Evolutionary conservation across 345 rosid species (phyloP).

Genomic region (Eucalyptus fibrosa): DNA sequence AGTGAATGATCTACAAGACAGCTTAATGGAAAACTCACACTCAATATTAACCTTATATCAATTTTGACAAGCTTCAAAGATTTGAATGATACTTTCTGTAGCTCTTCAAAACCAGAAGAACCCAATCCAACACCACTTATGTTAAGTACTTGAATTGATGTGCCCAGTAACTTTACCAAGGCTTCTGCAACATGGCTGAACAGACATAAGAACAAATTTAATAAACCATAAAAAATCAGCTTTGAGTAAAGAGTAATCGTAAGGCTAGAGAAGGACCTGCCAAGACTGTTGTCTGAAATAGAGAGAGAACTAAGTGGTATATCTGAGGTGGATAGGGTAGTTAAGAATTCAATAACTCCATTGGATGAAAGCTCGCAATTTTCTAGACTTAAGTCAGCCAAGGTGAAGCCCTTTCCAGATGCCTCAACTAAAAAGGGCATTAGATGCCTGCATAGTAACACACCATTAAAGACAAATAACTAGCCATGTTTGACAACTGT

Average conservation of each 20-base stretch:
- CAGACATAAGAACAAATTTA: neutral
- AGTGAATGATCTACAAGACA: neutral
- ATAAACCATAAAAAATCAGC: neutral
- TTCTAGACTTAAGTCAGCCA: slow-evolving; percentile 53
- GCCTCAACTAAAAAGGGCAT: slow-evolving; percentile 50
- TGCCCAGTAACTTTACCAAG: slow-evolving; percentile 28
- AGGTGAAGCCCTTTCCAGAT: slow-evolving; percentile 19
- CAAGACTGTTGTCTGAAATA: slow-evolving; percentile 67
- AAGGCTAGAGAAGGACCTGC: slow-evolving; percentile 37
- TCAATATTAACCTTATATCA: slow-evolving; percentile 49
- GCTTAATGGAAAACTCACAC: neutral
- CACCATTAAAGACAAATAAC: slow-evolving; percentile 1
- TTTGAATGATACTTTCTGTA: slow-evolving; percentile 17
- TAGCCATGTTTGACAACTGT: neutral
- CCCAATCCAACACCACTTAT: slow-evolving; percentile 77
- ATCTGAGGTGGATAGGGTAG: slow-evolving; percentile 29
- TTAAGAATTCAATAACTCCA: slow-evolving; percentile 52
- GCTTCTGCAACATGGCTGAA: slow-evolving; percentile 58
- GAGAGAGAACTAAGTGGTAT: slow-evolving; percentile 47
- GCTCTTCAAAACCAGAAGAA: slow-evolving; percentile 52
- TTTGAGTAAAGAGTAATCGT: neutral
- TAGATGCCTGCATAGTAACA: slow-evolving; percentile 46
- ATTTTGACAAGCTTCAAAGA: slow-evolving; percentile 41
- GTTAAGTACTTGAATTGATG: slow-evolving; percentile 38
- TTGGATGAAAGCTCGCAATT: slow-evolving; percentile 60